Conservation (phyloP, 2,329 filamentous ascomycete genomes). For the Aspergillus proliferans region DNA sequence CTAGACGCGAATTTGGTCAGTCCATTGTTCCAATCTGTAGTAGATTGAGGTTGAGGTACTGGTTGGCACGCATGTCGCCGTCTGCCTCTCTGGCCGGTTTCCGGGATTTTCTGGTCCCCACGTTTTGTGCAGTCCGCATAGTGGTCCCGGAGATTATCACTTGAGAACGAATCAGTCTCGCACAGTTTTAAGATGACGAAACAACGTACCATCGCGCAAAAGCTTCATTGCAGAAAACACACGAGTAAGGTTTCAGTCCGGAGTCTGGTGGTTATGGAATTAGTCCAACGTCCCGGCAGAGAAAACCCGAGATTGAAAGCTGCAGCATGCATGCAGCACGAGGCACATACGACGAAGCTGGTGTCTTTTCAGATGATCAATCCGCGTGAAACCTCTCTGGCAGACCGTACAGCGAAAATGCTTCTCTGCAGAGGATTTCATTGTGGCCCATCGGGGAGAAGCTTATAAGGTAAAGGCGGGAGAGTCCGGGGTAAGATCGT, state of each 20-base stretch:
- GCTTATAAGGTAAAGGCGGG: background rate
- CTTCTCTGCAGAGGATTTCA: conserved; percentile 33
- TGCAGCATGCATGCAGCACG: conserved; percentile 4
- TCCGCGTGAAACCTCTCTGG: conserved; percentile 41
- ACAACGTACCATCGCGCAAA: conserved; percentile 39
- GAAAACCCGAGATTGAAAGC: background rate
- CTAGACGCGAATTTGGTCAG: conserved; percentile 15
- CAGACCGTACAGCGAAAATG: conserved; percentile 41
- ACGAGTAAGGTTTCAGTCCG: conserved; percentile 43
- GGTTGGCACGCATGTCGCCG: conserved; percentile 44
- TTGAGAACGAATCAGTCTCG: conserved; percentile 11
- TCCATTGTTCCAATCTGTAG: background rate
- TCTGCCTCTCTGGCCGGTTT: conserved; percentile 41
- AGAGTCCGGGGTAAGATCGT: background rate
- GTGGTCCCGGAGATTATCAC: conserved; percentile 43
- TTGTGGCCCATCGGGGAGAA: conserved; percentile 26
- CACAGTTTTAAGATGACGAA: conserved; percentile 2
- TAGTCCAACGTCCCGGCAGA: conserved; percentile 3
- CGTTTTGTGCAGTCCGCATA: conserved; percentile 39
- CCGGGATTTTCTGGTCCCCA: conserved; percentile 39
- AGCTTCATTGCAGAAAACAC: conserved; percentile 40
- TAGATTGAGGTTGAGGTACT: conserved; percentile 19
- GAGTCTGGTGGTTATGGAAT: conserved; percentile 31
- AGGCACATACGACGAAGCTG: conserved; percentile 38
- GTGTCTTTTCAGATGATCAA: conserved; percentile 45